Percentiles rank a stretch among this genome's conserved stretches.
phyloP scores from a whole-genome alignment of 169 alveolate species.

The Cryptosporidium xiaoi region DNA sequence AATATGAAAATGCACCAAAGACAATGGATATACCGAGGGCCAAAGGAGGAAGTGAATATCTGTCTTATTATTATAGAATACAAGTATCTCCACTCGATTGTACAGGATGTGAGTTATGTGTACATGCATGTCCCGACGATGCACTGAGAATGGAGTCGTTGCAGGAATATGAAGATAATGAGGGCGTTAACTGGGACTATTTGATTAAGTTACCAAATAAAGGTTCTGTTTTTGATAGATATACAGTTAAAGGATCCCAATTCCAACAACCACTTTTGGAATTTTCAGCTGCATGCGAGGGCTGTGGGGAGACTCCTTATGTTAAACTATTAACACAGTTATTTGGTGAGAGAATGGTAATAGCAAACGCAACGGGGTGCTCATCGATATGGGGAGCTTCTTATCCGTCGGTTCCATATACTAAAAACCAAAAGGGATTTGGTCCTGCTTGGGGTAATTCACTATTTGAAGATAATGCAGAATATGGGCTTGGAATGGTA shows the following conservation, averaged over 20 bases:
- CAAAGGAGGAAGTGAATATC: constrained; percentile 77
- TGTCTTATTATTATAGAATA: constrained; percentile 78
- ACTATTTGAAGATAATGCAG: constrained; percentile 83
- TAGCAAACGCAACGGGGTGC: constrained; percentile 84
- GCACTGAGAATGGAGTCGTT: constrained; percentile 77
- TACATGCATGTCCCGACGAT: constrained; percentile 81
- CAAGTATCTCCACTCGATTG: constrained; percentile 82
- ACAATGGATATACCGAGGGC: constrained; percentile 76
- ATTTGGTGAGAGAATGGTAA: constrained; percentile 79
- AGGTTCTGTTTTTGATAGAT: constrained; percentile 76
- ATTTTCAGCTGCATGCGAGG: constrained; percentile 84
- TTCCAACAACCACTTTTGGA: constrained; percentile 80
- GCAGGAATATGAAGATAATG: constrained; percentile 64
- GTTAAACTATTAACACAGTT: constrained; percentile 81
- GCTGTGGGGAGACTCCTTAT: constrained; percentile 84
- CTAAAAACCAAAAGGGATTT: constrained; percentile 77
- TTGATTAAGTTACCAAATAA: constrained; percentile 76
- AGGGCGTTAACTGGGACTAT: constrained; percentile 78
- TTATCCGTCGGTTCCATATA: constrained; percentile 78
- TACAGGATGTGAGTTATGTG: constrained; percentile 83
- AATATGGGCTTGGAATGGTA: constrained; percentile 82
- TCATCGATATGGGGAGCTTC: constrained; percentile 83
- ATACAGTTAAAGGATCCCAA: constrained; percentile 81
- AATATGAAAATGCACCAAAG: constrained; percentile 75
- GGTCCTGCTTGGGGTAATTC: constrained; percentile 85